Evolutionary conservation across 257 asterid genomes (phyloP), one percentile per base, ranked within the genome.

Genomic region (Solanum gandarillasii): DNA sequence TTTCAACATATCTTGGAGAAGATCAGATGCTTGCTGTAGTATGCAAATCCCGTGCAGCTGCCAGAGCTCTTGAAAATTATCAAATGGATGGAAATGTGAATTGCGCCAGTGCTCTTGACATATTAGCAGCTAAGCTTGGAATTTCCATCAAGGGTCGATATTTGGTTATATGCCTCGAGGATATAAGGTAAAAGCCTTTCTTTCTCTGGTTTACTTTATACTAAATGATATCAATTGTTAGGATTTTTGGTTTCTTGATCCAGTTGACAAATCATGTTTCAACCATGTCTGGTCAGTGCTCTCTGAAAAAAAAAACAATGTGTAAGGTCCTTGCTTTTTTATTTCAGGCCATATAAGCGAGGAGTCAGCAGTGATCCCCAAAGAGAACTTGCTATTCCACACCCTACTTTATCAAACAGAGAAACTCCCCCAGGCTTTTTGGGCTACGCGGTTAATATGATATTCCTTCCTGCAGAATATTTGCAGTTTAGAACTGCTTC

Each of bases 21-120:
- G 92, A 93, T 86, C 93, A 90, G 87, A 93, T 95, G 98, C 92
- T 92, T 36, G 95, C 96, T 14, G 75, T 93, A 35, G 98, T 91
- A 32, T 95, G 98, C 93, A 90, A 90, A 86, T 89, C 89, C 73
- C 71, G 83, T 52, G 89, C 86, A 32, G 92, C 90, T 84, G 94
- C 93, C 48, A 68, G 83, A 76, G 35, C 86, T 84, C 85, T 93
- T 23, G 93, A 91, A 71, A 72, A 88, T 88, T 36, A 87, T 85
- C 78, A n/a, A 32, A 82, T 60, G 11, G 83, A 67, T 48, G 90
- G 91, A 79, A 48, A 35, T n/a, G 29, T 86, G 36, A 74, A 71
- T 87, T 20, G 31, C 27, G 55, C 72, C 34, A 48, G 25, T 86
- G 89, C 87, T 88, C 88, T 92, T 21, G 32, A 72, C 78, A 87